Percentiles rank a stretch among this genome's conserved stretches.
Evolutionary conservation across 805 yeast species (phyloP).

Genomic region (Cephaloascus fragrans): DNA sequence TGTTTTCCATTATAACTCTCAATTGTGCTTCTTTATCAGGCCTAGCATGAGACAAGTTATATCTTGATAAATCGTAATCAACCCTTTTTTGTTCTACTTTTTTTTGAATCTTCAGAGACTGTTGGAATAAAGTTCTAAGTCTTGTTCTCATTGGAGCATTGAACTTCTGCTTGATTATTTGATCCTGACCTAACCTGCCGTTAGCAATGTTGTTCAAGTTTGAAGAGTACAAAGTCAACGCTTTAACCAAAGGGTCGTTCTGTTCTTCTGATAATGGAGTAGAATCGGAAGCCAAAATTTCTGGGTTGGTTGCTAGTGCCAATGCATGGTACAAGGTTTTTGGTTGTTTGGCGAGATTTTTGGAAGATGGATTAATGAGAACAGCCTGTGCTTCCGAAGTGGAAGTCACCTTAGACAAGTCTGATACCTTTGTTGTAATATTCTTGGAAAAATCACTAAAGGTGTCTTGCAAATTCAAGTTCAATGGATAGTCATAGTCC

Average conservation of each 20-base stretch:
- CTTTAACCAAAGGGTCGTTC: constrained; percentile 46
- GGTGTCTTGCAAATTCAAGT: constrained; percentile 56
- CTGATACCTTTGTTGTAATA: constrained; percentile 53
- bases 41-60: constrained; percentile 33
- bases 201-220: constrained; percentile 71
- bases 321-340: constrained; percentile 79
- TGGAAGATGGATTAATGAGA: constrained; percentile 26
- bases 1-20: constrained; percentile 68
- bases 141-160: constrained; percentile 58
- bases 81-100: constrained; percentile 71
- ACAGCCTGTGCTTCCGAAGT: constrained; percentile 82
- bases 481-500: constrained; percentile 73
- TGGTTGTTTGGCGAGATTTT: constrained; percentile 46
- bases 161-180: constrained; percentile 56
- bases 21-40: constrained; percentile 67
- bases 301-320: constrained; percentile 60
- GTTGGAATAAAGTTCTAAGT: constrained; percentile 47
- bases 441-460: constrained; percentile 61
- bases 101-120: constrained; percentile 59
- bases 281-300: constrained; percentile 21
- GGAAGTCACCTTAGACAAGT: constrained; percentile 60
- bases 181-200: constrained; percentile 76
- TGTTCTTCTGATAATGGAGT: constrained; percentile 29
- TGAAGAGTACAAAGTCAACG: constrained; percentile 56
- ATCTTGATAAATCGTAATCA: constrained; percentile 70